Conservation (phyloP, 768 basidiomycete species). For the Tubosaeta brunneosetosa region DNA sequence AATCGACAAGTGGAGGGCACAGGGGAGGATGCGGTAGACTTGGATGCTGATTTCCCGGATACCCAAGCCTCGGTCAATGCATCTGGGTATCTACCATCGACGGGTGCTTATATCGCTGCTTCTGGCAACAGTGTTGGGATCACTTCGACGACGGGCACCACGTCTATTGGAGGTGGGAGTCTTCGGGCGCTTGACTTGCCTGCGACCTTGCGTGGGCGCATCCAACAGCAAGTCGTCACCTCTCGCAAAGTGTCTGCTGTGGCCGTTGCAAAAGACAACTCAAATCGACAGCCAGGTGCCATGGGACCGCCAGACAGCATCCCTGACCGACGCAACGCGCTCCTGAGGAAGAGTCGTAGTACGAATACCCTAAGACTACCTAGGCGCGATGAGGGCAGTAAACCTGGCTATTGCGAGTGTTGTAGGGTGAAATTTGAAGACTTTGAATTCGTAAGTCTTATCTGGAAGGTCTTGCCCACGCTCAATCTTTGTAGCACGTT, state of each 20-base stretch:
- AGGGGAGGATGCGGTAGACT: conserved; percentile 41
- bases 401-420: conserved; percentile 97
- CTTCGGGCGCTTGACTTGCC: conserved; percentile 49
- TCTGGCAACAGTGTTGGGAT: conserved; percentile 94
- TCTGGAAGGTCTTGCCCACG: not conserved
- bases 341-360: conserved; percentile 71
- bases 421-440: conserved; percentile 88
- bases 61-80: conserved; percentile 54
- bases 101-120: conserved; percentile 72
- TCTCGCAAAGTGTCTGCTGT: conserved; percentile 46
- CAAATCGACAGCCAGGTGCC: conserved; percentile 26
- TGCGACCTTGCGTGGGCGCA: conserved; percentile 47
- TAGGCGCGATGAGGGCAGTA: conserved; percentile 78
- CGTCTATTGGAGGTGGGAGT: conserved; percentile 52
- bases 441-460: conserved; percentile 61
- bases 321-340: conserved; percentile 45
- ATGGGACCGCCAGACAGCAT: conserved; percentile 71
- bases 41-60: conserved; percentile 36
- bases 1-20: conserved; percentile 45
- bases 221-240: conserved; percentile 65
- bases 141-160: conserved; percentile 87
- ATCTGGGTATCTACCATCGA: conserved; percentile 65
- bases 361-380: conserved; percentile 73
- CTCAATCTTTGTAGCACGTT: conserved; percentile 54
- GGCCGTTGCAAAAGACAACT: conserved; percentile 23